phyloP scores from a whole-genome alignment of 371 early-diverging fungal genomes.

The Sporodiniella umbellata region DNA sequence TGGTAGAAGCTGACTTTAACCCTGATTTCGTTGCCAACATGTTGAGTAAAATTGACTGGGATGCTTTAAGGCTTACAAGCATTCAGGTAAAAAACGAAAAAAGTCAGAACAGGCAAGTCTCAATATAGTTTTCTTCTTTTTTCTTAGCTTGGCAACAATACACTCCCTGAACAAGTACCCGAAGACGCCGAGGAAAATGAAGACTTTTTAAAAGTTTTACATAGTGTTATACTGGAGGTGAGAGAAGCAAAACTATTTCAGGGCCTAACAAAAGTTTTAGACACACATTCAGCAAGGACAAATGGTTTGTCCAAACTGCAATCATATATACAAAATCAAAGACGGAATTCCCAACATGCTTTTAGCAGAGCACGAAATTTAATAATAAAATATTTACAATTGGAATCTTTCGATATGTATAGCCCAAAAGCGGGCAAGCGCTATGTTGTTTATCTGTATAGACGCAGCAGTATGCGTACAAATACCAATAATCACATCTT shows the following conservation, averaged over 20 bases:
- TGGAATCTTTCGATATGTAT: slow-evolving; percentile 36
- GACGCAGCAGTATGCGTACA: slow-evolving; percentile 34
- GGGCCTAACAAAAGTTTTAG: too few relatives aligned
- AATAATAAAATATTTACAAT: slow-evolving; percentile 26
- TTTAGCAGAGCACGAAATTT: slow-evolving; percentile 91
- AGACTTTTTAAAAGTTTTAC: slow-evolving; percentile 72
- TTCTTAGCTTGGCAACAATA: slow-evolving; percentile 57
- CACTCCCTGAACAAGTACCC: slow-evolving; percentile 71
- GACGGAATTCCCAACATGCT: slow-evolving; percentile 98
- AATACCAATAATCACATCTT: slow-evolving; percentile 22
- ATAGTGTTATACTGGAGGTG: slow-evolving; percentile 81
- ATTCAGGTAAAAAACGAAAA: slow-evolving; percentile 51
- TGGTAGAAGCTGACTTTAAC: slow-evolving; percentile 83
- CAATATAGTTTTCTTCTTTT: background rate
- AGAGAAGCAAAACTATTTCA: slow-evolving; percentile 1
- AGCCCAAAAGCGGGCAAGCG: slow-evolving; percentile 22
- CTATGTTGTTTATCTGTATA: slow-evolving; percentile 14
- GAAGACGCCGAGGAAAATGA: slow-evolving; percentile 68
- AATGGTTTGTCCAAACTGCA: slow-evolving; percentile 91
- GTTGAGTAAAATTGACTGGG: slow-evolving; percentile 84
- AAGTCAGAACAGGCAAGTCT: too few relatives aligned
- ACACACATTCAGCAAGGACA: slow-evolving; percentile 82
- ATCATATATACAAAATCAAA: slow-evolving; percentile 86
- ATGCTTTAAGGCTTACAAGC: slow-evolving; percentile 73
- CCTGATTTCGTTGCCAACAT: slow-evolving; percentile 81